phyloP scores from a whole-genome alignment of 2,329 filamentous ascomycete genomes.

The Ascochyta clinopodiicola region DNA sequence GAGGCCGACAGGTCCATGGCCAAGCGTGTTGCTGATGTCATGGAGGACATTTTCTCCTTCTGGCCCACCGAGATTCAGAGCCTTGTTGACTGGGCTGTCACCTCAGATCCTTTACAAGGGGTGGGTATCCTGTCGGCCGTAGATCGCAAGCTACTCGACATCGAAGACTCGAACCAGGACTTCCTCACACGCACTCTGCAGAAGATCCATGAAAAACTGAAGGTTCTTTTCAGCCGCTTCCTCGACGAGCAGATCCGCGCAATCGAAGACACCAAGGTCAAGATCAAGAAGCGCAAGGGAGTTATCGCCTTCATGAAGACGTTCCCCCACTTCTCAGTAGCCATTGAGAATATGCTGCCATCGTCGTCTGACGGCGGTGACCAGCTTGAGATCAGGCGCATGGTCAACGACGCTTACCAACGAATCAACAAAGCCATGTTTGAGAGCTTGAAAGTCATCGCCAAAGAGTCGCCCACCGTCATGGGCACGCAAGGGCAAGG shows the following conservation, averaged over 20 bases:
- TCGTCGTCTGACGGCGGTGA: constrained; percentile 60
- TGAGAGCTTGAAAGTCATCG: constrained; percentile 94
- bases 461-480: constrained; percentile 67
- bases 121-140: constrained; percentile 83
- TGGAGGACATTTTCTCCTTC: constrained; percentile 88
- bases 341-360: constrained; percentile 81
- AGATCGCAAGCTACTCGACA: constrained; percentile 77
- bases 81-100: constrained; percentile 83
- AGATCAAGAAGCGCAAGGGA: constrained; percentile 97
- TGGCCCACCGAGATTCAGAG: constrained; percentile 78
- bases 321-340: constrained; percentile 84
- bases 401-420: constrained; percentile 85
- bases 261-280: constrained; percentile 98
- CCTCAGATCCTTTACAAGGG: constrained; percentile 84
- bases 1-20: constrained; percentile 89
- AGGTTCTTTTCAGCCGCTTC: constrained; percentile 82
- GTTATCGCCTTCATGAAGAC: constrained; percentile 94
- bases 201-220: constrained; percentile 76
- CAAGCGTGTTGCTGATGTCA: constrained; percentile 81
- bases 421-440: constrained; percentile 95
- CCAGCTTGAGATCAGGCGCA: constrained; percentile 71
- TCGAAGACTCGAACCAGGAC: constrained; percentile 91
- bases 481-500: constrained; percentile 60
- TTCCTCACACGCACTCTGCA: constrained; percentile 82
- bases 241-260: constrained; percentile 93